Evolutionary conservation across 2,329 filamentous ascomycete genomes (phyloP), one percentile per base, ranked within the genome.

Genomic region (Amesomyces nigricolor): DNA sequence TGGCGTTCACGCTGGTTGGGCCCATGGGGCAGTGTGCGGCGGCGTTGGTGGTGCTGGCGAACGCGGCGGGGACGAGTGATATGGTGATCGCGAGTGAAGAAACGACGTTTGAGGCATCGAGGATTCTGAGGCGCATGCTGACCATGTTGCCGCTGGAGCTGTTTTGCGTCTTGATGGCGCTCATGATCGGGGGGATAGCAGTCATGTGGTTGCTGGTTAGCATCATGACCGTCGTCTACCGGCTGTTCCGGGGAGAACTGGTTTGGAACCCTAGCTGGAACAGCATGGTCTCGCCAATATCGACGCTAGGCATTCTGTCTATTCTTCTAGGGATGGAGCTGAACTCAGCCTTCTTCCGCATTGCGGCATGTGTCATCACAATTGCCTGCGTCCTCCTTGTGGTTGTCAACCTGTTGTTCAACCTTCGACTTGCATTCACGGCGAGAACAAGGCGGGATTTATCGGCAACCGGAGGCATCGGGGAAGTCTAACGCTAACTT

Each of bases 231-330:
- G 19, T 46, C 22, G 8, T 45, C 11, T 53, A 56, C 19, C 46
- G 54, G 4, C 8, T 44, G 4, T 32, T 16, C 2, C 47, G 47
- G 11, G 10, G 49, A 32, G 42, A 57, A 17, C 22, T 61, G 30
- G 13, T n/a, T 9, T 61, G 58, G 58, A 51, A 53, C 16, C 14
- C 39, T n/a, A 49, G 42, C 17, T 59, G 57, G 50, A 47, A 54
- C 39, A 49, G 44, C 3, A n/a, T 54, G 3, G 39, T 53, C n/a
- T 44, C 57, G 13, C 47, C 57, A 5, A 22, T 56, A 14, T 39
- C 47, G 14, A 30, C 49, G 2, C 42, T 61, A 5, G 57, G 51
- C 6, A 19, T 58, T 26, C 26, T 51, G 26, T 51, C 39, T 3
- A 42, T 54, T 26, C 38, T 44, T 47, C 43, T 61, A 13, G 26